Conservation (phyloP, 2,329 filamentous ascomycete genomes). For the Leptographium wingfieldii region DNA sequence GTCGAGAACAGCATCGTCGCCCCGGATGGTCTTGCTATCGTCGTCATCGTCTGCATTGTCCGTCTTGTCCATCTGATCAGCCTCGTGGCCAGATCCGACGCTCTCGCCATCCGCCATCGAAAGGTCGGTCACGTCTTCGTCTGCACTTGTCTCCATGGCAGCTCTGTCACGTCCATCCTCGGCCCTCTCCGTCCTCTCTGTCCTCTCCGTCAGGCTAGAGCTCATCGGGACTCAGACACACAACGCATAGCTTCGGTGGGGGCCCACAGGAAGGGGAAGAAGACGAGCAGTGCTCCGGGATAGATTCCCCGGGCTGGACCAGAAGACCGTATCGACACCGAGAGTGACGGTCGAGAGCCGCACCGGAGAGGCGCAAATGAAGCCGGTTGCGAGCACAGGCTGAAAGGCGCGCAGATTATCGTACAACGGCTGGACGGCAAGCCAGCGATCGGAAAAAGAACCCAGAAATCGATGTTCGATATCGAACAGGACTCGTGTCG, state of each 20-base stretch:
- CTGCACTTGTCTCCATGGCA: slow-evolving; percentile 3
- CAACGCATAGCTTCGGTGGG: slow-evolving; percentile 12
- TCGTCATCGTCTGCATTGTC: slow-evolving; percentile 18
- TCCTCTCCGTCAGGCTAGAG: slow-evolving; percentile 13
- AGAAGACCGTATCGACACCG: neutral
- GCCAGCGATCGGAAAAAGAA: neutral
- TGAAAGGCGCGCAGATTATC: neutral
- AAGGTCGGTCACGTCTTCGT: slow-evolving; percentile 9
- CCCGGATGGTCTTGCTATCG: slow-evolving; percentile 30
- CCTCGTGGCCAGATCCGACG: neutral
- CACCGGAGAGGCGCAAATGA: neutral
- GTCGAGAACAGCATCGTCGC: slow-evolving; percentile 16
- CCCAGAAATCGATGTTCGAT: neutral
- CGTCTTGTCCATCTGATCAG: neutral
- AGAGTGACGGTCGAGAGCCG: neutral
- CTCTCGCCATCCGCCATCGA: neutral
- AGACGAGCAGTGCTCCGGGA: too few relatives aligned
- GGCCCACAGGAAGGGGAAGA: neutral
- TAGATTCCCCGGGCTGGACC: neutral
- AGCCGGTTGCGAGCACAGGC: neutral
- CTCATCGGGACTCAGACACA: slow-evolving; percentile 11
- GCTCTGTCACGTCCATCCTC: slow-evolving; percentile 6
- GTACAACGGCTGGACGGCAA: neutral
- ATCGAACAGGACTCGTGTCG: neutral
- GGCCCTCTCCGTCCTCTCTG: slow-evolving; percentile 6